These are phyloP conservation scores for Mycena capillaripes DNA, from an alignment of 768 basidiomycete species.

Conservation along the genomic window DNA sequence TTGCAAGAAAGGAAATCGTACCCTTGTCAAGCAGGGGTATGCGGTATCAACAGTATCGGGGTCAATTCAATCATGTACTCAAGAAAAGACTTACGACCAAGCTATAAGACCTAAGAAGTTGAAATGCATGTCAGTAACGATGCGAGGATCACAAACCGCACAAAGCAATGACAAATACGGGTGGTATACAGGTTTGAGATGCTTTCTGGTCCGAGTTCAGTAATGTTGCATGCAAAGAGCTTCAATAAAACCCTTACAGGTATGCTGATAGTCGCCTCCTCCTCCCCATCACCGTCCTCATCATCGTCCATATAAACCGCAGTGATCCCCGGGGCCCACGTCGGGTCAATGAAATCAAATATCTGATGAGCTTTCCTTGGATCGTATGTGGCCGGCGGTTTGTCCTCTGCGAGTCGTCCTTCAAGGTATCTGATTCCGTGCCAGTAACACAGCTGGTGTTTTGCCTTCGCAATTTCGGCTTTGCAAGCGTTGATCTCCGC, in stretches of 20 bases:
- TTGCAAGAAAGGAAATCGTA: too few species aligned
- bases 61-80: too few species aligned
- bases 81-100: too few species aligned
- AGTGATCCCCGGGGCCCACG: constrained; percentile 40
- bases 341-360: constrained; percentile 42
- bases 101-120: too few species aligned
- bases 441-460: constrained; percentile 52
- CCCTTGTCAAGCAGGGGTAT: too few species aligned
- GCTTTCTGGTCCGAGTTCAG: background rate
- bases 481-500: constrained; percentile 46
- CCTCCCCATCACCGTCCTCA: constrained; percentile 29
- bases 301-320: constrained; percentile 30
- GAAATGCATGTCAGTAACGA: too few species aligned
- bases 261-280: background rate
- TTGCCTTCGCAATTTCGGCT: constrained; percentile 35
- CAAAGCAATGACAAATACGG: constrained; percentile 33
- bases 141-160: too few species aligned
- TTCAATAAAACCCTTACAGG: background rate
- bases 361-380: constrained; percentile 29
- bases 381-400: constrained; percentile 39
- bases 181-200: constrained; percentile 28
- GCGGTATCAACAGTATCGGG: too few species aligned
- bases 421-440: constrained; percentile 44
- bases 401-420: constrained; percentile 38
- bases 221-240: background rate